Base-by-base conservation (phyloP, 345 rosid species). In the Populus alba region DNA sequence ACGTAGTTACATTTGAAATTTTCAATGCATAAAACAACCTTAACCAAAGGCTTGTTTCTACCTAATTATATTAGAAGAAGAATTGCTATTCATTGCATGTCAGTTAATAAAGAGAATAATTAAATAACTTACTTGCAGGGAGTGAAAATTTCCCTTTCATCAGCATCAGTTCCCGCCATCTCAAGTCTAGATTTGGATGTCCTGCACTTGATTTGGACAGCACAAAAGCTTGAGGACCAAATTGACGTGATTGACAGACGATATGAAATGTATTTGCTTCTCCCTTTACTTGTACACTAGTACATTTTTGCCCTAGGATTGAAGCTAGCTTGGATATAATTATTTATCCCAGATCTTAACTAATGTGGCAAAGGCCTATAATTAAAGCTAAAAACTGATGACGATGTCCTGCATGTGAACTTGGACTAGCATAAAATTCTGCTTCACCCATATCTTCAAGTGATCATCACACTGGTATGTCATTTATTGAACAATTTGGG, bases 191-290 rank as follows among this genome's bases (percentile, higher is more conserved):
- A 93, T 79, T 85, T 76, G 73, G 94, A 95, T 61, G 74, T 89
- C 77, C 87, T 95, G 85, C 94, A 90, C 86, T 85, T 93, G 88
- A 80, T 89, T 74, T 90, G 90, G 88, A 92, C 96, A 17, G 85
- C 86, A 69, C 96, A 95, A 85, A 93, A 84, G 92, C 97, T 93
- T 85, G 94, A 91, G 78, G 87, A 91, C 57, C 98, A 91, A 83
- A 90, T 95, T 68, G 82, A 86, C 31, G 78, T 91, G 78, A 86
- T 90, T 77, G 92, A 95, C 81, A 91, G 74, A 68, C 97, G 87
- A 20, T 85, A 88, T 81, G 90, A 91, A 84, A 85, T 59, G 99
- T 93, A 93, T 80, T 49, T 49, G 41, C 80, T 22, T 47, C 37
- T 15, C 39, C 65, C 69, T 73, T 71, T 77, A 65, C 27, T 53